These are phyloP conservation scores for Ophiostoma angusticollis DNA, from an alignment of 2,329 filamentous ascomycete species.

Conservation along the genomic window DNA sequence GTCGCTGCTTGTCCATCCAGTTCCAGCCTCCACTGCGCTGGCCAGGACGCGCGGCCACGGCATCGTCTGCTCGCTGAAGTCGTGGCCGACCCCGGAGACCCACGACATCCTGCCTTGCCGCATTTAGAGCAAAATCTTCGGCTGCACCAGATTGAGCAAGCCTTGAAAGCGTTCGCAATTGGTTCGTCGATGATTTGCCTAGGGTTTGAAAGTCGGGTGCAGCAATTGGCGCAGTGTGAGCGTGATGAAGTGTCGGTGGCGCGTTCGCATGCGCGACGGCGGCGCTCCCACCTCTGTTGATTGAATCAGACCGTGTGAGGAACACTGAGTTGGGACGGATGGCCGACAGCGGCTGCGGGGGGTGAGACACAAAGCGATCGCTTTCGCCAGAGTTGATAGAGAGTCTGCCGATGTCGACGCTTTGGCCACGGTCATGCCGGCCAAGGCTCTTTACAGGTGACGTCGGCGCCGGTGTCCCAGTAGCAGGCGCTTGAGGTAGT, in stretches of 20 bases:
- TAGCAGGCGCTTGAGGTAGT: slow-evolving; percentile 51
- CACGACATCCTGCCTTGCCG: slow-evolving; percentile 70
- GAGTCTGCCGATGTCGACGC: slow-evolving; percentile 46
- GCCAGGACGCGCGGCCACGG: slow-evolving; percentile 32
- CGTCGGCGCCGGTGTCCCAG: slow-evolving; percentile 19
- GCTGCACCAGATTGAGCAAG: slow-evolving; percentile 62
- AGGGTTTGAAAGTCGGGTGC: slow-evolving; percentile 68
- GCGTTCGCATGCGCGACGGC: slow-evolving; percentile 21
- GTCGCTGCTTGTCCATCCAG: slow-evolving; percentile 98
- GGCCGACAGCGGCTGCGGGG: slow-evolving; percentile 28
- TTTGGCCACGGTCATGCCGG: slow-evolving; percentile 41
- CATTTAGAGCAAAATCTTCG: slow-evolving; percentile 70
- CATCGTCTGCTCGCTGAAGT: slow-evolving; percentile 58
- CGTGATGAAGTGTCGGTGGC: slow-evolving; percentile 25
- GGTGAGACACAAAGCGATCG: slow-evolving; percentile 18
- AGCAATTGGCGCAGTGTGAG: slow-evolving; percentile 36
- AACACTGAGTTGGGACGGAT: slow-evolving; percentile 50
- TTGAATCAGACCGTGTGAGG: slow-evolving; percentile 43
- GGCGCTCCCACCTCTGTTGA: slow-evolving; percentile 25
- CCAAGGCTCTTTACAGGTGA: slow-evolving; percentile 17
- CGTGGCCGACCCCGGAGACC: slow-evolving; percentile 75
- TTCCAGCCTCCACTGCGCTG: slow-evolving; percentile 55
- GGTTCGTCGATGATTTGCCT: slow-evolving; percentile 77
- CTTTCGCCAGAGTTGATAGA: slow-evolving; percentile 24
- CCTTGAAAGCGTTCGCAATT: slow-evolving; percentile 76